Percentiles rank a stretch among this genome's conserved stretches.
Evolutionary conservation across 768 basidiomycete species (phyloP).

Genomic region (Trametes cingulata): DNA sequence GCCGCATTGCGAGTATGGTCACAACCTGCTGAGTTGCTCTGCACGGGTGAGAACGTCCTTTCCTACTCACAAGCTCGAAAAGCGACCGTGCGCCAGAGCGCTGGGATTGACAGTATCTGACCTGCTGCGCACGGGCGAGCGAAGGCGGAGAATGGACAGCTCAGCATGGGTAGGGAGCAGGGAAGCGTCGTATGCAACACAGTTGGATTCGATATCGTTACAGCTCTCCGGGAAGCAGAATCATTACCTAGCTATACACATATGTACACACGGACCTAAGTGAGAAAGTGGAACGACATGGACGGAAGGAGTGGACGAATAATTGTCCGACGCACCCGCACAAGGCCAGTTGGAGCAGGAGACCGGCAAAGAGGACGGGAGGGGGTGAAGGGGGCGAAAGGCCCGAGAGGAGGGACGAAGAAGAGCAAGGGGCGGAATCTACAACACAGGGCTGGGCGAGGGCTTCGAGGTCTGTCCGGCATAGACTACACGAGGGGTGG

Average conservation of each 20-base stretch:
- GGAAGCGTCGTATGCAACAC: not conserved
- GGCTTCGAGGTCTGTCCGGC: not conserved
- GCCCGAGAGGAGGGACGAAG: not conserved
- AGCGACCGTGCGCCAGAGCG: too few relatives aligned
- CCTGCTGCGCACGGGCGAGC: too few relatives aligned
- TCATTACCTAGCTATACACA: constrained; percentile 21
- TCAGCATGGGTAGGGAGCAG: too few relatives aligned
- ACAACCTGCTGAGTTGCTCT: too few relatives aligned
- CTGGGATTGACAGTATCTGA: too few relatives aligned
- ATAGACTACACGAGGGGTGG: constrained; percentile 10
- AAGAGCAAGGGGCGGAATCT: not conserved
- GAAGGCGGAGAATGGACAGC: not conserved
- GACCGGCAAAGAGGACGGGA: not conserved
- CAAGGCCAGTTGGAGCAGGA: not conserved
- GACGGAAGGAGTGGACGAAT: not conserved
- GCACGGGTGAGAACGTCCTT: too few relatives aligned
- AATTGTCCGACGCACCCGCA: not conserved
- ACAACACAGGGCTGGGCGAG: constrained; percentile 1
- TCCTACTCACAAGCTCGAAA: too few relatives aligned
- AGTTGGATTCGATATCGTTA: not conserved
- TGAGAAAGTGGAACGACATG: not conserved
- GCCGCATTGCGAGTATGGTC: too few relatives aligned
- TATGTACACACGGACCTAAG: constrained; percentile 8
- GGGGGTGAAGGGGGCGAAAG: not conserved
- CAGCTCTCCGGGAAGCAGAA: constrained; percentile 3